Conservation (phyloP, 1,139 yeast species). For the Suhomyces taliae region DNA sequence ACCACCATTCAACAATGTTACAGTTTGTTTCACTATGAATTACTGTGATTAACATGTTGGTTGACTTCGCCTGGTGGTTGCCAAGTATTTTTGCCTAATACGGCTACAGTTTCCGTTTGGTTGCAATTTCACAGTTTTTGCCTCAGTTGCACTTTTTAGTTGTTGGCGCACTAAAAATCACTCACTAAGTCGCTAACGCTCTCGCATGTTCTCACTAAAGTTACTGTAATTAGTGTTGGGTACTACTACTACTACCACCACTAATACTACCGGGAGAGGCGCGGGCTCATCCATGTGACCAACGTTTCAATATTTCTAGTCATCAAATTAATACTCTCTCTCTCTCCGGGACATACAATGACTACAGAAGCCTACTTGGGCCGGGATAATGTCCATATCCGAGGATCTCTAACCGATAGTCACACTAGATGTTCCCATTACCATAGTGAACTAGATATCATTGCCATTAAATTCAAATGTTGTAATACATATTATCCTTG, state of each 20-base stretch:
- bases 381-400: background rate
- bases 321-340: too few relatives aligned
- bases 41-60: too few relatives aligned
- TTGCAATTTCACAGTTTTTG: too few relatives aligned
- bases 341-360: background rate
- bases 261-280: background rate
- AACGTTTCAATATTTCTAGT: too few relatives aligned
- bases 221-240: background rate
- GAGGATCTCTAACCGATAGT: slow-evolving; percentile 23
- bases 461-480: slow-evolving; percentile 45
- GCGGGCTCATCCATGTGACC: background rate
- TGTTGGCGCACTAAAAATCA: too few relatives aligned
- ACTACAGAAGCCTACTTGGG: background rate
- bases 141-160: too few relatives aligned
- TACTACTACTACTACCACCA: background rate
- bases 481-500: slow-evolving; percentile 41
- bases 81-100: too few relatives aligned
- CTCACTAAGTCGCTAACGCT: too few relatives aligned
- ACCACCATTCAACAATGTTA: too few relatives aligned
- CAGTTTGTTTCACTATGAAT: too few relatives aligned
- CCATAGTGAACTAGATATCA: slow-evolving; percentile 35
- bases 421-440: slow-evolving; percentile 44
- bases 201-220: background rate
- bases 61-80: too few relatives aligned
- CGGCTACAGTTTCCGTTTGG: too few relatives aligned